Evolutionary conservation across 2,329 filamentous ascomycete genomes (phyloP).

Genomic region (Cytospora chrysosperma): DNA sequence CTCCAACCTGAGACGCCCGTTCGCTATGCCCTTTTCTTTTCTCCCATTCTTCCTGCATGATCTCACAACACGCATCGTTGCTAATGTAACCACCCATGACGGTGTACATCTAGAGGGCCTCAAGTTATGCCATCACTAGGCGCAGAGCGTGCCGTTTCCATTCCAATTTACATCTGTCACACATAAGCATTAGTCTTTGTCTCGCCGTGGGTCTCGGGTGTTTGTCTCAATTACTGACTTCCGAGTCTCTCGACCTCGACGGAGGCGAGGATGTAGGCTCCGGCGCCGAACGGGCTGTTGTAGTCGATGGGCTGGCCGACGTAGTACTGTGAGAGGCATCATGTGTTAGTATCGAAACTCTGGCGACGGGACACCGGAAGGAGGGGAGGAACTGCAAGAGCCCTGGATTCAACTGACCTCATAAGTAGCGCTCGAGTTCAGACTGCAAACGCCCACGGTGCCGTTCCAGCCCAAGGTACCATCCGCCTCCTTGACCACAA

Average conservation of each 20-base stretch:
- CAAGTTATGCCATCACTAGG: not conserved
- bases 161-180: not conserved
- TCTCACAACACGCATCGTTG: not conserved
- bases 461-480: slow-evolving; percentile 33
- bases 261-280: slow-evolving; percentile 38
- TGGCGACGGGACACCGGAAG: not conserved
- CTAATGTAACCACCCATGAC: not conserved
- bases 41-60: not conserved
- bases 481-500: slow-evolving; percentile 12
- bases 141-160: not conserved
- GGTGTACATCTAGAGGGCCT: not conserved
- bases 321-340: slow-evolving; percentile 33
- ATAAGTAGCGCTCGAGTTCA: slow-evolving; percentile 42
- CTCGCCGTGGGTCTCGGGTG: not conserved
- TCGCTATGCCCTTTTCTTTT: not conserved
- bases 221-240: not conserved
- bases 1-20: not conserved
- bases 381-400: too few relatives aligned
- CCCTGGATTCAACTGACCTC: slow-evolving; percentile 23
- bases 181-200: not conserved
- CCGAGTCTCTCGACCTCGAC: slow-evolving; percentile 36
- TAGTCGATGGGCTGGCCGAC: slow-evolving; percentile 35
- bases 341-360: not conserved
- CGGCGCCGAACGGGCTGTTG: slow-evolving; percentile 40
- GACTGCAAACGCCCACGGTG: slow-evolving; percentile 41